Evolutionary conservation across 1,284 basidiomycete species (phyloP).

Genomic region (Butyriboletus appendiculatus): DNA sequence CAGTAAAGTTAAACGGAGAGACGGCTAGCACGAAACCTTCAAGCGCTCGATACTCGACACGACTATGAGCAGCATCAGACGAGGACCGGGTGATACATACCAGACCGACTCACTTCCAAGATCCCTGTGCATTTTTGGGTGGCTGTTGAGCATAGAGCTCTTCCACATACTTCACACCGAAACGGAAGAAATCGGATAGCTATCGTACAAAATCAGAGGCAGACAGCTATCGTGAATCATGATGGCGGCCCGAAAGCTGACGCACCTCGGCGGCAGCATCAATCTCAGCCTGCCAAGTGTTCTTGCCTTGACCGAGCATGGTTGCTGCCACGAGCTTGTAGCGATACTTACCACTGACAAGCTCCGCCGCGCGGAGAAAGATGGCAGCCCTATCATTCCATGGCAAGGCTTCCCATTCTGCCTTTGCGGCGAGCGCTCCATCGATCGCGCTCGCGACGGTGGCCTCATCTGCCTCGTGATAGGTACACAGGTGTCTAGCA

Average conservation of each 20-base stretch:
- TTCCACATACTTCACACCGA: constrained; percentile 96
- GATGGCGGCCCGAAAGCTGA: background rate
- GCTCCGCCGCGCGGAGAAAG: constrained; percentile 96
- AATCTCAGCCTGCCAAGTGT: constrained; percentile 99
- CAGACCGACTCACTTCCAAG: constrained; percentile 83
- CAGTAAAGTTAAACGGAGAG: constrained; percentile 98
- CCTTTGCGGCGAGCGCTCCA: constrained; percentile 85
- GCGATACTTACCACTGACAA: constrained; percentile 92
- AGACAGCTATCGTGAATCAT: background rate
- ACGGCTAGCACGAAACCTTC: constrained; percentile 98
- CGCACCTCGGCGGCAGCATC: constrained; percentile 95
- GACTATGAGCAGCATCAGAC: constrained; percentile 49
- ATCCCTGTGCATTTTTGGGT: constrained; percentile 79
- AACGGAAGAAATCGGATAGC: constrained; percentile 94
- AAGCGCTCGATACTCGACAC: constrained; percentile 92
- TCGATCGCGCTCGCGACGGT: constrained; percentile 84
- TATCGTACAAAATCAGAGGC: constrained; percentile 33
- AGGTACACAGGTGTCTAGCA: constrained; percentile 78
- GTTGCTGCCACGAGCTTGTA: constrained; percentile 96
- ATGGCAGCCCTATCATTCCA: constrained; percentile 98
- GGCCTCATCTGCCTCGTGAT: constrained; percentile 85
- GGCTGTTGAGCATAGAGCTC: constrained; percentile 94
- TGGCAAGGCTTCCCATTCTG: constrained; percentile 90
- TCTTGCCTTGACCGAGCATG: constrained; percentile 99
- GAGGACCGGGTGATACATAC: background rate